Conservation (phyloP, 768 basidiomycete genomes). For the Termitomyces sp. region DNA sequence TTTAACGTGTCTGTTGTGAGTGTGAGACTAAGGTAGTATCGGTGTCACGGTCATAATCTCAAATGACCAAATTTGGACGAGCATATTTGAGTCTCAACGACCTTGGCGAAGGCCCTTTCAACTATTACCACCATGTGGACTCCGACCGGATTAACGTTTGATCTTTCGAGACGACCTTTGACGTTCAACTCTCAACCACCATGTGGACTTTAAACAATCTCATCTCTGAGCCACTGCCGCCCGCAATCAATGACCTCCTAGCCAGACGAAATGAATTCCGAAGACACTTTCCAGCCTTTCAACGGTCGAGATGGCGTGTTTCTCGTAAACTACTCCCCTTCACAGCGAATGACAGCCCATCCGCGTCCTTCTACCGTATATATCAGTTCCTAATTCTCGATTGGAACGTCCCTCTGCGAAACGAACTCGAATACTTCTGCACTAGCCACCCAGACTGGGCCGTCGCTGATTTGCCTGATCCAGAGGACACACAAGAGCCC, state of each 20-base stretch:
- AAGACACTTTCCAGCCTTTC: neutral
- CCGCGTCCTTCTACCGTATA: constrained; percentile 30
- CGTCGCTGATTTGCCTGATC: neutral
- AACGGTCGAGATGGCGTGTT: neutral
- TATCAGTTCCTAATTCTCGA: constrained; percentile 27
- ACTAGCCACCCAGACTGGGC: neutral
- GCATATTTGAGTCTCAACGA: too few relatives aligned
- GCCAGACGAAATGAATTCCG: neutral
- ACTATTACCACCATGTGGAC: too few relatives aligned
- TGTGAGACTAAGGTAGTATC: too few relatives aligned
- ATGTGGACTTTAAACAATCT: neutral
- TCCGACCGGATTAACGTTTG: too few relatives aligned
- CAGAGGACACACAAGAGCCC: constrained; percentile 8
- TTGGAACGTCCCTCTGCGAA: constrained; percentile 22
- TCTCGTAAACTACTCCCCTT: neutral
- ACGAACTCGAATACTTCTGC: constrained; percentile 32
- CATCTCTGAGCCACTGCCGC: neutral
- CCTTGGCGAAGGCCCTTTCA: too few relatives aligned
- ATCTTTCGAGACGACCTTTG: too few relatives aligned
- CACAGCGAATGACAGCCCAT: constrained; percentile 13
- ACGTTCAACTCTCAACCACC: neutral
- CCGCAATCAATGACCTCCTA: neutral
- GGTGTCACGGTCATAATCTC: too few relatives aligned
- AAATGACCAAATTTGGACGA: too few relatives aligned
- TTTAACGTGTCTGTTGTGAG: too few relatives aligned